phyloP scores from a whole-genome alignment of 495 filamentous ascomycete species.

The Penicillium cinerascens region DNA sequence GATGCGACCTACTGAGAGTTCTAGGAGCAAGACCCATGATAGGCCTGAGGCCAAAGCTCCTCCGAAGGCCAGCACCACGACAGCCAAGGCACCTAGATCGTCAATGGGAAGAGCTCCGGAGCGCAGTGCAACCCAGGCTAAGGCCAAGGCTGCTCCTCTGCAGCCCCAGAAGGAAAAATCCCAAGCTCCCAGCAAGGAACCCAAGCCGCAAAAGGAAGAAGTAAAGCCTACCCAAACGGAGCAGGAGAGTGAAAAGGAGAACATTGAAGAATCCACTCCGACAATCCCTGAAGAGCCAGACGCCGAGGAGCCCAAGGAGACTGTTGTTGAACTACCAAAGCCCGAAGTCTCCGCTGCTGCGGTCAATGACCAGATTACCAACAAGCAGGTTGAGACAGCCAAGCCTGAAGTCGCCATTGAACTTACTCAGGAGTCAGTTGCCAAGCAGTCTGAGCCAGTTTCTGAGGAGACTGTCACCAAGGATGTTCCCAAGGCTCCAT shows the following conservation, averaged over 20 bases:
- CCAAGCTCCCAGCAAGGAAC: conserved; percentile 14
- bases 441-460: conserved; percentile 5
- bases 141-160: conserved; percentile 19
- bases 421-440: background rate
- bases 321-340: conserved; percentile 8
- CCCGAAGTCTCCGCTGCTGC: background rate
- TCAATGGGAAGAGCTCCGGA: conserved; percentile 20
- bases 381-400: background rate
- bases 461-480: conserved; percentile 1
- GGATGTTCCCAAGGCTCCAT: background rate
- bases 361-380: background rate
- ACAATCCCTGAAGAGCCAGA: conserved; percentile 12
- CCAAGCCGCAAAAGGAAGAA: conserved; percentile 6
- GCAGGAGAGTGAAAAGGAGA: conserved; percentile 26
- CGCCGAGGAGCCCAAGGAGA: background rate
- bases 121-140: conserved; percentile 16
- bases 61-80: conserved; percentile 22
- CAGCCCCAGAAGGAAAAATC: conserved; percentile 22
- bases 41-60: conserved; percentile 53
- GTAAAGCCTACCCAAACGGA: conserved; percentile 2
- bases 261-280: conserved; percentile 10
- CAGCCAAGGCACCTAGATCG: conserved; percentile 18
- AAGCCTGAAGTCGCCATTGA: conserved; percentile 1
- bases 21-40: conserved; percentile 71
- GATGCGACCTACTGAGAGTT: conserved; percentile 86